A percentile compares a stretch with the other conserved stretches of the same genome.
phyloP scores from a whole-genome alignment of 352 stramenopile genomes.

The Phytophthora palmivora region DNA sequence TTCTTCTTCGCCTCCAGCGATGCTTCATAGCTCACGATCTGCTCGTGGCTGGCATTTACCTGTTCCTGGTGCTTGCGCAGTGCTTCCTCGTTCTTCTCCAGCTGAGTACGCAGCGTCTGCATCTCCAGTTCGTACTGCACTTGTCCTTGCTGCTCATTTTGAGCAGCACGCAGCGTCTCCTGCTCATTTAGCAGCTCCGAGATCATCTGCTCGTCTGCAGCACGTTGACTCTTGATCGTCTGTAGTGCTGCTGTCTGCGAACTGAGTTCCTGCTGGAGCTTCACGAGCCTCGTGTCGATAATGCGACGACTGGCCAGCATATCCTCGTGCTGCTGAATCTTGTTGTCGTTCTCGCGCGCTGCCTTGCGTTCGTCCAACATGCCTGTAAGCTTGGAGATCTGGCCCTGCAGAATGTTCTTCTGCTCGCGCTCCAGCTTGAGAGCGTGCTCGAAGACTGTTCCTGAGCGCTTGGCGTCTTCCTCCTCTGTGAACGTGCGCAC shows the following conservation, averaged over 20 bases:
- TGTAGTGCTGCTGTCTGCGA: conserved; percentile 63
- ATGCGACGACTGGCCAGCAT: conserved; percentile 86
- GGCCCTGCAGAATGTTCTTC: conserved; percentile 67
- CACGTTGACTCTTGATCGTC: conserved; percentile 74
- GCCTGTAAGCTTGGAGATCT: conserved; percentile 83
- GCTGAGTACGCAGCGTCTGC: conserved; percentile 67
- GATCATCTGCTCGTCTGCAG: conserved; percentile 84
- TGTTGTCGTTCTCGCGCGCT: conserved; percentile 46
- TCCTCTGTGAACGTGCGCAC: conserved; percentile 89
- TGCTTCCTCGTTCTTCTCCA: conserved; percentile 74
- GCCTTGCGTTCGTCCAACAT: conserved; percentile 69
- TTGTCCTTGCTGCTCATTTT: conserved; percentile 56
- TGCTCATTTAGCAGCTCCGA: conserved; percentile 86
- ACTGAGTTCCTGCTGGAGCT: conserved; percentile 74
- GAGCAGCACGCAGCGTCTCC: conserved; percentile 65
- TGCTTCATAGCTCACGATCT: conserved; percentile 71
- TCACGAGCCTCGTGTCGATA: conserved; percentile 84
- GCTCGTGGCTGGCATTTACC: conserved; percentile 64
- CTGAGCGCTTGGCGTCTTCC: conserved; percentile 85
- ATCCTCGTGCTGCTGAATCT: conserved; percentile 74
- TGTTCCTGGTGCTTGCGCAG: conserved; percentile 80
- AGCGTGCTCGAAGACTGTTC: conserved; percentile 87
- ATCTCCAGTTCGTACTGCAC: conserved; percentile 76
- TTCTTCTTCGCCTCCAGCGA: conserved; percentile 68
- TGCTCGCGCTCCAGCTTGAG: conserved; percentile 84